Conservation (phyloP, 495 filamentous ascomycete genomes). For the Emericellopsis terricola region DNA sequence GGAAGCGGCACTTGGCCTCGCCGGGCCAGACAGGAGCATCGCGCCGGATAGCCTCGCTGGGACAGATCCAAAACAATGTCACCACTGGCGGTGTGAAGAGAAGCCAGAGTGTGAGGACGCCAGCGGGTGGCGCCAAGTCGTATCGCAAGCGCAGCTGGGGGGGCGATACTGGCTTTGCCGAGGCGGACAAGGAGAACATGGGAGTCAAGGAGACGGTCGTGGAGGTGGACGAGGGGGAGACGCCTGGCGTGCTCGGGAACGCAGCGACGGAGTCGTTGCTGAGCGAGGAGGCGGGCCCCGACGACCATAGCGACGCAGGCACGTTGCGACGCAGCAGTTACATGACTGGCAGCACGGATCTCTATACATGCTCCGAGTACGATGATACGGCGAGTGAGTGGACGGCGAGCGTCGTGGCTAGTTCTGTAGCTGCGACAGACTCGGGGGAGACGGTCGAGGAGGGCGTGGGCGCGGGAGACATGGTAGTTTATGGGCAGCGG, state of each 20-base stretch:
- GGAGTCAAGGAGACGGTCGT: conserved; percentile 28
- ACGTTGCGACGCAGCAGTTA: conserved; percentile 8
- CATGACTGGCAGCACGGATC: conserved; percentile 4
- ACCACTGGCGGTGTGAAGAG: conserved; percentile 40
- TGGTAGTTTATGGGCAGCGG: neutral
- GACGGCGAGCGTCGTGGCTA: conserved; percentile 14
- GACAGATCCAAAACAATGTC: conserved; percentile 67
- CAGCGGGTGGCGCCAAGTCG: conserved; percentile 35
- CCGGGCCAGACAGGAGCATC: conserved; percentile 31
- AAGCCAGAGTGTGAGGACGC: conserved; percentile 40
- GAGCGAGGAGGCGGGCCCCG: conserved; percentile 6
- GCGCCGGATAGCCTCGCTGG: conserved; percentile 73
- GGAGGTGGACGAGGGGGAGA: conserved; percentile 34
- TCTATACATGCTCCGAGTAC: neutral
- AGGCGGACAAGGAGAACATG: conserved; percentile 26
- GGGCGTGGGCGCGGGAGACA: too few relatives aligned
- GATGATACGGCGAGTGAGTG: conserved; percentile 18
- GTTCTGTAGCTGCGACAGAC: conserved; percentile 4
- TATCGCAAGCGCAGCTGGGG: conserved; percentile 63
- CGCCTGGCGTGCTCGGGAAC: conserved; percentile 2
- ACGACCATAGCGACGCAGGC: conserved; percentile 9
- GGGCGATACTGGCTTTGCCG: conserved; percentile 27
- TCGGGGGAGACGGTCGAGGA: too few relatives aligned
- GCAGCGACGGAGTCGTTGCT: conserved; percentile 6
- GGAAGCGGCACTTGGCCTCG: conserved; percentile 21